Evolutionary conservation across 2,329 filamentous ascomycete genomes (phyloP).

Genomic region (Neocatenulostroma microsporum): DNA sequence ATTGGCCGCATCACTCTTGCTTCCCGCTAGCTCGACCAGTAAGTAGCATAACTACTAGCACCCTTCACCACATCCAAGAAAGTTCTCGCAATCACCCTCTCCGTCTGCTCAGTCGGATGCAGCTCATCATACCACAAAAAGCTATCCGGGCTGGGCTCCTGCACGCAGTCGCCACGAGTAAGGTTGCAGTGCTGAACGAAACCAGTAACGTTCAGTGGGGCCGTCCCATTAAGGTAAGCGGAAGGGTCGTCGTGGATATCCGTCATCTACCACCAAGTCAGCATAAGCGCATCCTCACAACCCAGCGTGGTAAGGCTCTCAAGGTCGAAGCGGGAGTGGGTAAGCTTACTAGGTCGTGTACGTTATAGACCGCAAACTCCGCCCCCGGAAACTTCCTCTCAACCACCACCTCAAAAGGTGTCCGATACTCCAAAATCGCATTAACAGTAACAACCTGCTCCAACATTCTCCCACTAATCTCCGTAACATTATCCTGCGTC

Average conservation of each 20-base stretch:
- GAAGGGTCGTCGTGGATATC: constrained; percentile 1
- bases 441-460: constrained; percentile 45
- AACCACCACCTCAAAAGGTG: constrained; percentile 39
- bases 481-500: constrained; percentile 41
- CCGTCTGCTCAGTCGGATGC: not conserved
- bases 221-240: not conserved
- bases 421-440: constrained; percentile 44
- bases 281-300: too few relatives aligned
- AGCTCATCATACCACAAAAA: constrained; percentile 1
- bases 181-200: not conserved
- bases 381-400: constrained; percentile 44
- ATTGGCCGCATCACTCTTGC: too few relatives aligned
- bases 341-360: not conserved
- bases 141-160: not conserved
- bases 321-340: too few relatives aligned
- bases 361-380: constrained; percentile 56
- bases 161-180: not conserved
- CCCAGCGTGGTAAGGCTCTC: too few relatives aligned
- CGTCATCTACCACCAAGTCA: too few relatives aligned
- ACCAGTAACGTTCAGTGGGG: not conserved
- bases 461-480: constrained; percentile 44
- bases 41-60: constrained; percentile 39
- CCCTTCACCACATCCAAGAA: constrained; percentile 51
- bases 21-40: constrained; percentile 32
- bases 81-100: constrained; percentile 29